phyloP scores from a whole-genome alignment of 2,329 filamentous ascomycete genomes.

The Cladosporium sp. region DNA sequence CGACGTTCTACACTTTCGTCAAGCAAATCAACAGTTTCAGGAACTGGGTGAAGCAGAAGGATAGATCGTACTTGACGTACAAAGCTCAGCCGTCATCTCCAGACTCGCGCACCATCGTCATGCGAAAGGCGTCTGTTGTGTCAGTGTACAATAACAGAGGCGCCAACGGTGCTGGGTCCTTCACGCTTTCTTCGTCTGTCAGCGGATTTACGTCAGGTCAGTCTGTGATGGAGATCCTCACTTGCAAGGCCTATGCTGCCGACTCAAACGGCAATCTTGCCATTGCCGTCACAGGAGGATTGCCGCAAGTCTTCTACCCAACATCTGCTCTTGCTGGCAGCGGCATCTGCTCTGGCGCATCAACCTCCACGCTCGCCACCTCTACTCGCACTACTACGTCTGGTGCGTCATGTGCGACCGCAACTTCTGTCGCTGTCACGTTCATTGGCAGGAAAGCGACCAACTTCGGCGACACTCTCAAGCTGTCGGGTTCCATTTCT shows the following conservation, averaged over 20 bases:
- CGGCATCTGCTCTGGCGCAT: constrained; percentile 8
- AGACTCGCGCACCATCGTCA: constrained; percentile 45
- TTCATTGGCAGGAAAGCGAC: constrained; percentile 14
- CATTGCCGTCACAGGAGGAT: constrained; percentile 38
- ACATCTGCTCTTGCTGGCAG: constrained; percentile 7
- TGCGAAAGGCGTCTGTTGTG: constrained; percentile 50
- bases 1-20: constrained; percentile 19
- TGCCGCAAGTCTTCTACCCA: constrained; percentile 41
- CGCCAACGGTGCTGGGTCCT: constrained; percentile 24
- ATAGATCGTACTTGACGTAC: constrained; percentile 42
- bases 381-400: constrained; percentile 5
- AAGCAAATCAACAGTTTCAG: constrained; percentile 17
- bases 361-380: constrained; percentile 12
- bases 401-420: constrained; percentile 5
- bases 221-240: constrained; percentile 40
- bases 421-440: constrained; percentile 14
- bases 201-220: constrained; percentile 30
- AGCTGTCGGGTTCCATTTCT: constrained; percentile 61
- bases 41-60: constrained; percentile 43
- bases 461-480: constrained; percentile 61
- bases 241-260: constrained; percentile 36
- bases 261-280: constrained; percentile 32
- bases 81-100: constrained; percentile 42
- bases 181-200: constrained; percentile 29
- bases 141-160: constrained; percentile 38